Evolutionary conservation across 768 basidiomycete species (phyloP).

Genomic region (Pholiota conissans): DNA sequence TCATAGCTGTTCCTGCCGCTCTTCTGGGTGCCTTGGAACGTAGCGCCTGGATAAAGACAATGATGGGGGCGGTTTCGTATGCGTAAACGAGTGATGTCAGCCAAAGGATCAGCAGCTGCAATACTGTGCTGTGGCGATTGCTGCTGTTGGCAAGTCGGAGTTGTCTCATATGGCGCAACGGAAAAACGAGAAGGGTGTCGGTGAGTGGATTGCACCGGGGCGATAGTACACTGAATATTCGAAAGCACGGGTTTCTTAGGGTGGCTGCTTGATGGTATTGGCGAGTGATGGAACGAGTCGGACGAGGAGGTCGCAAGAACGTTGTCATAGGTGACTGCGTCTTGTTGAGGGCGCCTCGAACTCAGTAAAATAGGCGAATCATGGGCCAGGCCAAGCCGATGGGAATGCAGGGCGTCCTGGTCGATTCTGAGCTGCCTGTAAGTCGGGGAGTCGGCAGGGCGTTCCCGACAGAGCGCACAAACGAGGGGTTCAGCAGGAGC

Average conservation of each 20-base stretch:
- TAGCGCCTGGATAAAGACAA: constrained; percentile 85
- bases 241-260: constrained; percentile 24
- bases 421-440: constrained; percentile 16
- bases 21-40: constrained; percentile 91
- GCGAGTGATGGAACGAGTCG: constrained; percentile 16
- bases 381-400: constrained; percentile 16
- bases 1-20: constrained; percentile 94
- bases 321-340: constrained; percentile 8
- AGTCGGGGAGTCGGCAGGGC: constrained; percentile 23
- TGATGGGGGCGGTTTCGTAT: constrained; percentile 71
- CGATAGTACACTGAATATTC: constrained; percentile 23
- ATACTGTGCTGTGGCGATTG: not conserved
- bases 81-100: constrained; percentile 77
- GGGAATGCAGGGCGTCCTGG: constrained; percentile 16
- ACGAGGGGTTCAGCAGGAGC: constrained; percentile 36
- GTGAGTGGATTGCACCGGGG: constrained; percentile 13
- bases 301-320: not conserved
- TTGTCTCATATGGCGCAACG: constrained; percentile 5
- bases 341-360: constrained; percentile 22
- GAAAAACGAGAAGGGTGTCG: constrained; percentile 13
- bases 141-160: constrained; percentile 1
- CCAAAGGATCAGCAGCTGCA: constrained; percentile 48
- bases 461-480: constrained; percentile 49
- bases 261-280: constrained; percentile 17
- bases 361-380: constrained; percentile 14